phyloP scores from a whole-genome alignment of 768 basidiomycete species.

The Leccinum barrowsii region DNA sequence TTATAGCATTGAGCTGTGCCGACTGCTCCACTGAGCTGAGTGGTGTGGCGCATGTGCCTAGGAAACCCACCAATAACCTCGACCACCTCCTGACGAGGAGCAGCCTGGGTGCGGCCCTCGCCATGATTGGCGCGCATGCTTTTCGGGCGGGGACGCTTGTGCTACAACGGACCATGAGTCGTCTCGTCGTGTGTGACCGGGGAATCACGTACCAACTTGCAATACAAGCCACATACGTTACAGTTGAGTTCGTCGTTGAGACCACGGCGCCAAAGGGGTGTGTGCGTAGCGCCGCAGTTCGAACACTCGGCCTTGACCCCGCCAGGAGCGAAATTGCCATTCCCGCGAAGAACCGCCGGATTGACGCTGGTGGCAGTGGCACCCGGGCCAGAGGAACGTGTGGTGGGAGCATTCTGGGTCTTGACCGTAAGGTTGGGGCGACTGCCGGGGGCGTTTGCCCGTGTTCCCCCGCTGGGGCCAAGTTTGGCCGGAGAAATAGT shows the following conservation, averaged over 20 bases:
- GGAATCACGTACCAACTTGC: slow-evolving; percentile 61
- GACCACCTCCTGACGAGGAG: slow-evolving; percentile 64
- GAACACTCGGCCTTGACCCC: too few species aligned
- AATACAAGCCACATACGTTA: slow-evolving; percentile 86
- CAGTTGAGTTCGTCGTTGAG: slow-evolving; percentile 88
- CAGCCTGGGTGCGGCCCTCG: slow-evolving; percentile 62
- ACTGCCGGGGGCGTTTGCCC: slow-evolving; percentile 40
- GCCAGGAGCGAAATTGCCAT: too few species aligned
- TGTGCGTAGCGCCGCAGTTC: slow-evolving; percentile 78
- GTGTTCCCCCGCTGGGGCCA: slow-evolving; percentile 49
- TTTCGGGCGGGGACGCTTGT: slow-evolving; percentile 86
- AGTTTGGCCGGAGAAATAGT: slow-evolving; percentile 59
- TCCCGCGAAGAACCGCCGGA: too few species aligned
- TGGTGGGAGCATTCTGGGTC: slow-evolving; percentile 25
- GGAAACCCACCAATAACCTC: slow-evolving; percentile 66
- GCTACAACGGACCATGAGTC: slow-evolving; percentile 38
- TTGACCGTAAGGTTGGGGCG: slow-evolving; percentile 41
- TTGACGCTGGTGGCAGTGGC: slow-evolving; percentile 47
- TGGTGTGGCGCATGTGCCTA: slow-evolving; percentile 28
- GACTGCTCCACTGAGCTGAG: slow-evolving; percentile 27
- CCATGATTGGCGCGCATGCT: slow-evolving; percentile 78
- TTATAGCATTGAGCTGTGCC: slow-evolving; percentile 80
- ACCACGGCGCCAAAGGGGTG: slow-evolving; percentile 82
- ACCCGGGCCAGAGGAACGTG: slow-evolving; percentile 57
- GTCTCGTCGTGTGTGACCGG: neutral